These are phyloP conservation scores for Exophiala lecanii-corni DNA, from an alignment of 2,329 filamentous ascomycete genomes.

Conservation along the genomic window DNA sequence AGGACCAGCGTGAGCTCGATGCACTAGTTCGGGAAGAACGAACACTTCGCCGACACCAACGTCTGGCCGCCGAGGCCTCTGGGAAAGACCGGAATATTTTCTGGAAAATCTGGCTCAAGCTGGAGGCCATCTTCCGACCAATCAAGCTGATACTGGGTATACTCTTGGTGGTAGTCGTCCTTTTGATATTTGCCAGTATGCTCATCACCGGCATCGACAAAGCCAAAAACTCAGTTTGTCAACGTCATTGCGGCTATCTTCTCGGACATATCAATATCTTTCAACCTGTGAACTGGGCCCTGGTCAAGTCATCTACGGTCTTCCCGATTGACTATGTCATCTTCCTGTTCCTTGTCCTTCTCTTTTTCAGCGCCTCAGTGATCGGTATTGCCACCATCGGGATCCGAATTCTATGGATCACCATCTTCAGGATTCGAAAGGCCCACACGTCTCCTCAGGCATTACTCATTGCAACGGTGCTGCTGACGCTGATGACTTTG, in stretches of 20 bases:
- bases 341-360: constrained; percentile 75
- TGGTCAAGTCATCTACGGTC: constrained; percentile 72
- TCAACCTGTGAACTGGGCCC: constrained; percentile 88
- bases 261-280: constrained; percentile 84
- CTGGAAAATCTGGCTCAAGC: constrained; percentile 75
- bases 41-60: constrained; percentile 82
- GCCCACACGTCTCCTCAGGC: constrained; percentile 89
- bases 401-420: constrained; percentile 94
- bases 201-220: constrained; percentile 95
- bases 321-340: constrained; percentile 92
- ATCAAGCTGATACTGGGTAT: constrained; percentile 84
- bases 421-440: constrained; percentile 83
- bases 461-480: constrained; percentile 80
- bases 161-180: constrained; percentile 65
- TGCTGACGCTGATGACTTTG: constrained; percentile 83
- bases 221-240: constrained; percentile 90
- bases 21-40: constrained; percentile 83
- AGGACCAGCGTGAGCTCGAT: constrained; percentile 85
- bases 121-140: constrained; percentile 77
- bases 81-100: constrained; percentile 53
- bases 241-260: constrained; percentile 85
- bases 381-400: constrained; percentile 81
- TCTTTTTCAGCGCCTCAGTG: constrained; percentile 85
- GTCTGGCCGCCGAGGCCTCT: constrained; percentile 75
- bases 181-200: constrained; percentile 86